phyloP scores from a whole-genome alignment of 257 asterid genomes.

The Solanum stenotomum region DNA sequence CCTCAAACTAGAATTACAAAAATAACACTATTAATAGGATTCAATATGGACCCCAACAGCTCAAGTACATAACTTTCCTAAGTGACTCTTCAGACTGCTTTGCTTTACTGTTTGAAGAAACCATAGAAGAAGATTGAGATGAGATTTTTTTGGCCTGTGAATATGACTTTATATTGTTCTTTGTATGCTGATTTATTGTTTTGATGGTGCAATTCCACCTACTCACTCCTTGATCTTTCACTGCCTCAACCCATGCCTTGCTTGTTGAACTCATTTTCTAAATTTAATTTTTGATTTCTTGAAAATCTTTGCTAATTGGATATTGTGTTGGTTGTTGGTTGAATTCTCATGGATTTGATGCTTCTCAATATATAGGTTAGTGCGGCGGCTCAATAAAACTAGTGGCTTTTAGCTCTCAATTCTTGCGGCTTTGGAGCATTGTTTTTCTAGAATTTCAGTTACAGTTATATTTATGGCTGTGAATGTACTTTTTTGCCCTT shows the following conservation, averaged over 20 bases:
- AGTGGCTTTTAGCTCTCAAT: neutral
- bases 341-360: neutral
- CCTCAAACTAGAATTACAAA: neutral
- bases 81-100: conserved; percentile 15
- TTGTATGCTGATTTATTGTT: conserved; percentile 2
- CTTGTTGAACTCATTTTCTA: conserved; percentile 14
- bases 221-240: conserved; percentile 17
- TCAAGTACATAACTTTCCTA: conserved; percentile 19
- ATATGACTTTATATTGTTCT: neutral
- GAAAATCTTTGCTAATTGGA: neutral
- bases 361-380: neutral
- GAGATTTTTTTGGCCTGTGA: conserved; percentile 8
- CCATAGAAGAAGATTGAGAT: neutral
- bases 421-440: neutral
- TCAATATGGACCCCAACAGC: conserved; percentile 25
- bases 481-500: neutral
- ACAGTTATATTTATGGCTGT: neutral
- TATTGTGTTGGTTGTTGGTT: neutral
- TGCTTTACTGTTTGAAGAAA: neutral
- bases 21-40: neutral
- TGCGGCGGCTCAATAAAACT: neutral
- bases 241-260: conserved; percentile 15
- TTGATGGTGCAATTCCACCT: conserved; percentile 7
- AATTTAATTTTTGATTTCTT: neutral
- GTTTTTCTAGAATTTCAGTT: neutral